Conservation (phyloP, 306 rosid species). For the Boehmeria nivea region DNA sequence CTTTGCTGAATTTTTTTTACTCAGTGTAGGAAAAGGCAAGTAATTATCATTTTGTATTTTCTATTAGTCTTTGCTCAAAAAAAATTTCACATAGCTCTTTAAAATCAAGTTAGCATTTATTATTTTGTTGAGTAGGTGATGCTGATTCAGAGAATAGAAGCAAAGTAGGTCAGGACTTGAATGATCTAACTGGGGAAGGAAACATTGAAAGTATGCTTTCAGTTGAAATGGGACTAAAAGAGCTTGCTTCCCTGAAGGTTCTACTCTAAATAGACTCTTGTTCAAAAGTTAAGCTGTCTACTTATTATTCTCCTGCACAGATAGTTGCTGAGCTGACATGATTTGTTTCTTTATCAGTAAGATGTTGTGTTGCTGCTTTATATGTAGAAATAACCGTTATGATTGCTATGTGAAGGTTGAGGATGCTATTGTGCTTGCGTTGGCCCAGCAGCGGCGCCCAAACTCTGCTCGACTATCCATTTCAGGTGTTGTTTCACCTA, state of each 20-base stretch:
- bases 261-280: no score
- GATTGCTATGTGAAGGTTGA: constrained; percentile 51
- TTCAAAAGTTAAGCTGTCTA: neutral
- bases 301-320: neutral
- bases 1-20: neutral
- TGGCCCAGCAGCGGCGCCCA: constrained; percentile 82
- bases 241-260: constrained; percentile 93
- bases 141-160: constrained; percentile 63
- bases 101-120: constrained; percentile 9
- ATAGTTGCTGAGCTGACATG: neutral
- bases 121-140: constrained; percentile 49
- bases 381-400: constrained; percentile 13
- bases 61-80: constrained; percentile 6
- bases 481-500: constrained; percentile 66
- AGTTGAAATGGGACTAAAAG: constrained; percentile 92
- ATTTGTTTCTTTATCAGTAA: constrained; percentile 6
- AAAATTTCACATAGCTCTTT: neutral
- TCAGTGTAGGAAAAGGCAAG: constrained; percentile 45
- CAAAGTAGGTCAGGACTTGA: constrained; percentile 62
- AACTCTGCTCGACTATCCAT: constrained; percentile 63
- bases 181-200: constrained; percentile 94
- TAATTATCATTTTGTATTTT: constrained; percentile 21
- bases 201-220: constrained; percentile 95
- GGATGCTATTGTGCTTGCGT: constrained; percentile 79
- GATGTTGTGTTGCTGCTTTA: neutral